These are phyloP conservation scores for Cladosporium sp. DNA, from an alignment of 2,329 filamentous ascomycete genomes.

Conservation along the genomic window DNA sequence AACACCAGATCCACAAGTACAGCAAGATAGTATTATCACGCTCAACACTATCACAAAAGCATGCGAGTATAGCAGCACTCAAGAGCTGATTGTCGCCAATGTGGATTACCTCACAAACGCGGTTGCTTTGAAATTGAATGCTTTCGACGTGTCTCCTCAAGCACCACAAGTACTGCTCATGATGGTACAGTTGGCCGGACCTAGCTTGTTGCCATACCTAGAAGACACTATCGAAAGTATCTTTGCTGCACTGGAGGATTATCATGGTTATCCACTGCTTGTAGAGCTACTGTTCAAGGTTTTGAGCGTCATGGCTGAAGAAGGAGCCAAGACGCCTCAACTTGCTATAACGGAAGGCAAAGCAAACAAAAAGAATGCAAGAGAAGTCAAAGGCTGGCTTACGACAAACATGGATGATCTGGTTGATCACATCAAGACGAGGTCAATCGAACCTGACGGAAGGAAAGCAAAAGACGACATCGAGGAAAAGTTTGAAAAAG, in stretches of 20 bases:
- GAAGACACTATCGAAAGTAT: constrained; percentile 90
- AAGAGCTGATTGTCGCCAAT: constrained; percentile 80
- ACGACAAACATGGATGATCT: constrained; percentile 43
- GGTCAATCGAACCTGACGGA: constrained; percentile 7
- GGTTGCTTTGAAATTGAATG: constrained; percentile 81
- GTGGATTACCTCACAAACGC: constrained; percentile 97
- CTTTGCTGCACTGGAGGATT: constrained; percentile 89
- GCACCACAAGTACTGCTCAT: constrained; percentile 87
- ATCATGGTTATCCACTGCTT: constrained; percentile 84
- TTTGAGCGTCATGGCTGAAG: constrained; percentile 75
- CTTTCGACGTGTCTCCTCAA: constrained; percentile 86
- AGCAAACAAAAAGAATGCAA: background rate
- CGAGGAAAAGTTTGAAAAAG: constrained; percentile 30
- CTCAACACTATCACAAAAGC: constrained; percentile 73
- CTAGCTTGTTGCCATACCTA: constrained; percentile 76
- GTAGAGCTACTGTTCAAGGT: constrained; percentile 84
- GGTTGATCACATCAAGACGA: constrained; percentile 22
- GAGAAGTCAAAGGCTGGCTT: constrained; percentile 16
- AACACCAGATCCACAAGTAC: constrained; percentile 62
- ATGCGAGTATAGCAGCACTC: constrained; percentile 71
- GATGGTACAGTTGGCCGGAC: constrained; percentile 87
- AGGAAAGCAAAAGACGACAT: background rate
- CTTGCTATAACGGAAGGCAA: constrained; percentile 40
- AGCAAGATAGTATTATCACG: constrained; percentile 76
- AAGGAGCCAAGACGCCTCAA: constrained; percentile 61